These are phyloP conservation scores for Nigrograna mackinnonii DNA, from an alignment of 2,329 filamentous ascomycete species.

Conservation along the genomic window DNA sequence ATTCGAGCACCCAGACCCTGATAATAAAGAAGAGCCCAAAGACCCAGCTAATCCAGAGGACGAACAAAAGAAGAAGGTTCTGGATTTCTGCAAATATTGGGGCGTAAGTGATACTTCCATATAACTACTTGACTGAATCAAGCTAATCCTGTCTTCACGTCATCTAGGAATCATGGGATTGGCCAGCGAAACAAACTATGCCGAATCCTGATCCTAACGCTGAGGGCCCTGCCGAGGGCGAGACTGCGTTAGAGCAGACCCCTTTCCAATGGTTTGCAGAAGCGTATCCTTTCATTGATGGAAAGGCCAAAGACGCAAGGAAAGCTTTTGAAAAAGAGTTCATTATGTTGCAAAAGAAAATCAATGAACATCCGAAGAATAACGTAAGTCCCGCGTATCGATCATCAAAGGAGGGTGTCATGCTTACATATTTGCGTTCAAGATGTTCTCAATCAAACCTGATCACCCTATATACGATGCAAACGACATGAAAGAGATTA, in stretches of 20 bases:
- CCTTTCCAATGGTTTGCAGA: slow-evolving; percentile 2
- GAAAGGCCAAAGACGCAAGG: not conserved
- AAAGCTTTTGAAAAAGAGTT: slow-evolving; percentile 2
- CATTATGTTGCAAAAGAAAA: slow-evolving; percentile 2
- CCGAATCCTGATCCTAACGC: not conserved
- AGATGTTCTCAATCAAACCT: slow-evolving; percentile 2
- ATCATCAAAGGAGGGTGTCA: not conserved
- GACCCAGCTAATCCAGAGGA: not conserved
- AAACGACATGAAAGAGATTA: not conserved
- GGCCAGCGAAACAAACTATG: not conserved
- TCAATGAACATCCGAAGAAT: slow-evolving; percentile 1
- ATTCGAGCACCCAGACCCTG: slow-evolving; percentile 5
- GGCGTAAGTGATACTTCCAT: slow-evolving; percentile 1
- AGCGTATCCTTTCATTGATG: slow-evolving; percentile 4
- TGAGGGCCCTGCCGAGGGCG: not conserved
- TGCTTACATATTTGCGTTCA: not conserved
- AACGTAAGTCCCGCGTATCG: not conserved
- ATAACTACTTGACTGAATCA: not conserved
- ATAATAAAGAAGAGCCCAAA: not conserved
- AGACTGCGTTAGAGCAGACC: not conserved
- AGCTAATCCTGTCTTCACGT: not conserved
- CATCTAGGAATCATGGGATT: slow-evolving; percentile 8
- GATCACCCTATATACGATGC: not conserved
- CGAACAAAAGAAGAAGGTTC: not conserved
- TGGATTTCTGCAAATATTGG: slow-evolving; percentile 9